Base-by-base conservation (phyloP, 106 monocot species). In the Acorus gramineus region DNA sequence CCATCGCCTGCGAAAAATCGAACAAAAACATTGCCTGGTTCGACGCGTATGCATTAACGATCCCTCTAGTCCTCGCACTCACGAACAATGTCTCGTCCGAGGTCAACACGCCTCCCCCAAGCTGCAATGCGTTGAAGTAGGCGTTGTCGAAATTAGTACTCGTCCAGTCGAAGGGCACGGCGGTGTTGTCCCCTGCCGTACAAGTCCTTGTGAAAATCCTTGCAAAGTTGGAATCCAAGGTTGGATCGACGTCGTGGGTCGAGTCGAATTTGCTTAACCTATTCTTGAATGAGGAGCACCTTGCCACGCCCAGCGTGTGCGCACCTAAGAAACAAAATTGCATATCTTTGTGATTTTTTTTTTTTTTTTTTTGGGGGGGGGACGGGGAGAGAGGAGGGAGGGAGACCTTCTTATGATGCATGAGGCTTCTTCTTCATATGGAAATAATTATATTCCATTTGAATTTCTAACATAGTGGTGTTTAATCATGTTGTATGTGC, bases 301-400 rank as follows among this genome's bases (percentile, higher is more conserved):
- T 76, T 28, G 93, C 89, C 0, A 66, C 67, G 1, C 93, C 93
- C 5, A 93, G 44, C 0, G 93, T 86, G 73, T 93, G 89, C 0
- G 60, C 89, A 0, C 93, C 91, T 85, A 8, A 8, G 50, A 56
- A 8, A 50, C 11, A 2, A 42, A 44, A 55, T 14, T 69, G 44
- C 11, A 55, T 55, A 59, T 8, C 11, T 11, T 28, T 62, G 10
- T 44, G 45, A 28, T 28, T 28, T 28, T 28, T 28, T 28, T 28
- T 28, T 28, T 28, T 28, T 28, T 28, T 28, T 28, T 28, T 28
- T 28, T 28, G 28, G 28, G 28, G 28, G 28, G 28, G 28, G 28
- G 28, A n/a, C n/a, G n/a, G n/a, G n/a, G n/a, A n/a, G n/a, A n/a
- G n/a, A n/a, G n/a, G n/a, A n/a, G 28, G 28, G 28, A 1, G 28